These are phyloP conservation scores for Polytolypa hystricis DNA, from an alignment of 2,329 filamentous ascomycete species.

Conservation along the genomic window DNA sequence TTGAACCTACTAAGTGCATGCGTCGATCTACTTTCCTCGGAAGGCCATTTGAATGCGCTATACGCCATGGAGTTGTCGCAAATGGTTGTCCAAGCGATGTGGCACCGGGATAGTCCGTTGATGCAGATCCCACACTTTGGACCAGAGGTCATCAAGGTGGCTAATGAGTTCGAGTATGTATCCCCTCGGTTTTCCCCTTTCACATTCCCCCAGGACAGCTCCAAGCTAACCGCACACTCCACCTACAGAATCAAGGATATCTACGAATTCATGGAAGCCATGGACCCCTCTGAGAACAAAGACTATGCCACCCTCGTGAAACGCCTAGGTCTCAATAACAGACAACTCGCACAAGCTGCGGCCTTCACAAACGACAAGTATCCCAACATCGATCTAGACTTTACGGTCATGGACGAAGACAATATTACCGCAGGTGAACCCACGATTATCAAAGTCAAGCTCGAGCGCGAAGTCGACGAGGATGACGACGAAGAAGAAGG, in stretches of 20 bases:
- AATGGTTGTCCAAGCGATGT: constrained; percentile 98
- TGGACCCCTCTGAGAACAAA: constrained; percentile 89
- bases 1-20: constrained; percentile 80
- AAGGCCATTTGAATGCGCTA: constrained; percentile 94
- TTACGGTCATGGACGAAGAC: constrained; percentile 72
- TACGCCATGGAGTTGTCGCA: constrained; percentile 98
- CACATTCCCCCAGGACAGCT: constrained; percentile 1
- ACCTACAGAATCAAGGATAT: constrained; percentile 71
- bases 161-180: constrained; percentile 63
- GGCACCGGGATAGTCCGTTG: constrained; percentile 91
- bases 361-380: constrained; percentile 95
- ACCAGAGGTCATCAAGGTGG: constrained; percentile 69
- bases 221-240: constrained; percentile 14
- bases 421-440: constrained; percentile 70
- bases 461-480: constrained; percentile 70
- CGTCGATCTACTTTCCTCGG: constrained; percentile 89
- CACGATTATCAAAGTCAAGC: constrained; percentile 69
- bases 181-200: constrained; percentile 1
- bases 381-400: constrained; percentile 85
- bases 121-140: constrained; percentile 97
- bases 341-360: constrained; percentile 77
- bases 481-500: no score
- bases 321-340: constrained; percentile 65
- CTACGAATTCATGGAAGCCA: constrained; percentile 96
- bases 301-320: constrained; percentile 69